Base-by-base conservation (phyloP, 1,139 yeast species). In the Lizanozyma gosingica region DNA sequence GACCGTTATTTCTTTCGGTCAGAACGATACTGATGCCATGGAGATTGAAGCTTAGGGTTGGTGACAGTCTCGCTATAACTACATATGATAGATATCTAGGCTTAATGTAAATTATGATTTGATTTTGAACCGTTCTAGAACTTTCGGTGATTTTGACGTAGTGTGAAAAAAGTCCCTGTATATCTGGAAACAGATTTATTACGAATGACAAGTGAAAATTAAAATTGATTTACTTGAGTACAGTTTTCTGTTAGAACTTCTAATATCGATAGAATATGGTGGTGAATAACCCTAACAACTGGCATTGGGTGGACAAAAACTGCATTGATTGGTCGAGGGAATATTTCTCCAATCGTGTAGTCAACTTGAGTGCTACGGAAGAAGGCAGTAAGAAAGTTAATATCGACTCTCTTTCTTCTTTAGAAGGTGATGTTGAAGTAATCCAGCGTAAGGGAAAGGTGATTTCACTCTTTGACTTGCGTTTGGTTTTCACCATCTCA, bases 271-370 rank as follows among this genome's bases (percentile, higher is more conserved):
- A 17, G 36, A 52, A 39, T 35, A 71, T 71, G 76, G 76, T 70
- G 14, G 75, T 71, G 2, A 61, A 70, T 55, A 71, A 71, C 57
- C 76, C 76, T 11, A 71, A 71, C 53, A 71, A 71, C 56, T 71
- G 76, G 98, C 98, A 92, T 71, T 92, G 98, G 98, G 97, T 92
- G 47, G 97, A 92, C 65, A 92, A 92, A 63, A 92, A 92, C 71
- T 92, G 98, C 65, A 74, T 90, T 45, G 80, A 77, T 47, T 92
- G 98, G 98, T 73, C 96, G 14, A 78, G 79, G 46, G 73, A 75
- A 37, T 92, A 90, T 60, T 85, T 92, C 59, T 61, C 66, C 37
- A 73, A 76, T 38, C 73, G 77, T 40, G 64, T 88, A 35, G 65
- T 67, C 9, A 81, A 81, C 2, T 49, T 78, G 36, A 47, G 59